Evolutionary conservation across 495 filamentous ascomycete species (phyloP).

Genomic region (Penicillium samsonianum): DNA sequence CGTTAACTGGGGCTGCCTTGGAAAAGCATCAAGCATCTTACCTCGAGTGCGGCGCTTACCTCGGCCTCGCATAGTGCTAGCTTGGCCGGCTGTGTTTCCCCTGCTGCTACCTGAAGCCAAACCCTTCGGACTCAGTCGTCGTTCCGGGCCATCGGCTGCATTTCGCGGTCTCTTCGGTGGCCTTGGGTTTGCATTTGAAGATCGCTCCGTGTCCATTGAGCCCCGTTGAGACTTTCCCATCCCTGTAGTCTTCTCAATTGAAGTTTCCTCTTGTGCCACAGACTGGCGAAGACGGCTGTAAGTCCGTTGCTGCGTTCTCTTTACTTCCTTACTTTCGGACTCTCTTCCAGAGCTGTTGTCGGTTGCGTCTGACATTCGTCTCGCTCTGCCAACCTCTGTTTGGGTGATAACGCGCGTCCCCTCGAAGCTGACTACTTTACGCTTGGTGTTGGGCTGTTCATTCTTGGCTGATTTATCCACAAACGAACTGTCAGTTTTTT

Average conservation of each 20-base stretch:
- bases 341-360: conserved; percentile 10
- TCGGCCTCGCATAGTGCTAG: conserved; percentile 16
- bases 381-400: conserved; percentile 11
- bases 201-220: neutral
- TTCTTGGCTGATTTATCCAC: conserved; percentile 5
- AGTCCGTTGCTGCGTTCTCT: conserved; percentile 27
- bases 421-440: conserved; percentile 36
- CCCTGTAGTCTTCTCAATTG: neutral
- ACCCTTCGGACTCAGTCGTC: conserved; percentile 22
- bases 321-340: conserved; percentile 16
- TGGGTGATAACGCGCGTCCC: neutral
- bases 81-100: neutral
- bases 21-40: conserved; percentile 8
- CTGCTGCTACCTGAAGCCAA: conserved; percentile 27
- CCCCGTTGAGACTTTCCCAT: neutral
- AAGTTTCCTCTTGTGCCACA: conserved; percentile 7
- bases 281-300: conserved; percentile 30
- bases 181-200: neutral
- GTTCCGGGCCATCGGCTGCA: conserved; percentile 1
- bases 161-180: conserved; percentile 1
- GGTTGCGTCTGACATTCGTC: conserved; percentile 10
- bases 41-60: conserved; percentile 31
- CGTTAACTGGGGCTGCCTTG: conserved; percentile 12
- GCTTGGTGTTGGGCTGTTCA: conserved; percentile 10
- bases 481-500: neutral